Conservation (phyloP, 2,329 filamentous ascomycete species). For the Didymella glomerata region DNA sequence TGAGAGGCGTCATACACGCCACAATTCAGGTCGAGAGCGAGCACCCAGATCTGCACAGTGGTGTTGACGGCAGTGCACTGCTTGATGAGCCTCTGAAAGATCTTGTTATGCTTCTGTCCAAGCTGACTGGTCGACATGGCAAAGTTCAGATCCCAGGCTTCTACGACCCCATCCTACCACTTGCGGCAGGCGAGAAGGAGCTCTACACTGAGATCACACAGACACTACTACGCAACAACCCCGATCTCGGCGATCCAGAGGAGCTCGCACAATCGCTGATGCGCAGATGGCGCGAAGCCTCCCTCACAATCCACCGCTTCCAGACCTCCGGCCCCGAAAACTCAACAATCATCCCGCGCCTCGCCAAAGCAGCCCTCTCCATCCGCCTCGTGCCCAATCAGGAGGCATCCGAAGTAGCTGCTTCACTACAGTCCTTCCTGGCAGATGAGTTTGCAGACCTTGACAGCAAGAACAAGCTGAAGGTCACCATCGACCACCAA, state of each 20-base stretch:
- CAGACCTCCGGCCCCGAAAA: constrained; percentile 89
- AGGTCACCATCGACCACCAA: constrained; percentile 86
- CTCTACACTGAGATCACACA: constrained; percentile 86
- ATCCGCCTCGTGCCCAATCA: constrained; percentile 94
- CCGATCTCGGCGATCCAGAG: constrained; percentile 68
- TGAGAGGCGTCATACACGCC: constrained; percentile 92
- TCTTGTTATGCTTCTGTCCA: constrained; percentile 81
- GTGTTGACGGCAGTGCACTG: constrained; percentile 92
- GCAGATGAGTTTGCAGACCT: constrained; percentile 75
- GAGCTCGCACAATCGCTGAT: constrained; percentile 85
- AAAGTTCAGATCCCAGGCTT: constrained; percentile 86
- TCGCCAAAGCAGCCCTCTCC: constrained; percentile 87
- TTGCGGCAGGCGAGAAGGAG: constrained; percentile 77
- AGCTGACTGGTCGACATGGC: constrained; percentile 81
- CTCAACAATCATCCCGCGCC: constrained; percentile 87
- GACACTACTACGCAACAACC: constrained; percentile 76
- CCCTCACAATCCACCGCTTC: constrained; percentile 91
- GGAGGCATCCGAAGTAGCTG: constrained; percentile 79
- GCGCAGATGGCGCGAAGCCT: constrained; percentile 94
- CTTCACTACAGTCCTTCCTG: constrained; percentile 72
- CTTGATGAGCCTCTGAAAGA: constrained; percentile 93
- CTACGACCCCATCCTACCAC: constrained; percentile 81
- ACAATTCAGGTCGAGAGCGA: constrained; percentile 87
- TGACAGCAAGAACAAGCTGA: constrained; percentile 81
- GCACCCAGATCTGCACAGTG: constrained; percentile 89